Conservation (phyloP, 1,284 basidiomycete species). For the Pholiota adiposa region DNA sequence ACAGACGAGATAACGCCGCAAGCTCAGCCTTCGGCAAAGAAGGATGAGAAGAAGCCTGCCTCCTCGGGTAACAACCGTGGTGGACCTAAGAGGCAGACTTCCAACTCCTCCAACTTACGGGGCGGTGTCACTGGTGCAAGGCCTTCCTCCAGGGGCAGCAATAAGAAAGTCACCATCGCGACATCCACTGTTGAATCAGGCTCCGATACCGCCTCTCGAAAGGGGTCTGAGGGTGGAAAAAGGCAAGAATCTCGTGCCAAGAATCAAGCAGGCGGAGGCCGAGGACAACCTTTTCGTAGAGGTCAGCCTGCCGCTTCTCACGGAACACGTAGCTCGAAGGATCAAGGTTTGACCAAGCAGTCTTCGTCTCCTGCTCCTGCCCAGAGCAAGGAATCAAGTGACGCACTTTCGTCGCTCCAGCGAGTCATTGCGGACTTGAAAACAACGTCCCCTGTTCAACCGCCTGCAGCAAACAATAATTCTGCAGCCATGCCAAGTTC, state of each 20-base stretch:
- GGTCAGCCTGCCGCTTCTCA: constrained; percentile 58
- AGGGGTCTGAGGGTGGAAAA: constrained; percentile 56
- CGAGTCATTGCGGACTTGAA: constrained; percentile 85
- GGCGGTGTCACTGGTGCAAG: constrained; percentile 49
- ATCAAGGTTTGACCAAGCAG: constrained; percentile 49
- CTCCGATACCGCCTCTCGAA: constrained; percentile 65
- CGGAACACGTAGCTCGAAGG: constrained; percentile 48
- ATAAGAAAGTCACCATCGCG: constrained; percentile 53
- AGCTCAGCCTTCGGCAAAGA: constrained; percentile 58
- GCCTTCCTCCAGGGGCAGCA: constrained; percentile 65
- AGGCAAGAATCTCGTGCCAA: constrained; percentile 63
- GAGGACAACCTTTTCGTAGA: constrained; percentile 58
- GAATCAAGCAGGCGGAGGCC: constrained; percentile 49
- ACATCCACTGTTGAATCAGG: constrained; percentile 61
- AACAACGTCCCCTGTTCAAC: constrained; percentile 62
- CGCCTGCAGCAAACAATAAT: constrained; percentile 44
- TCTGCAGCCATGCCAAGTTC: constrained; percentile 46
- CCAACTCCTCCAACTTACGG: constrained; percentile 51
- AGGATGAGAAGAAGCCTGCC: constrained; percentile 69
- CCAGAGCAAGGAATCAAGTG: constrained; percentile 59
- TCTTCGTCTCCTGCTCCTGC: constrained; percentile 47
- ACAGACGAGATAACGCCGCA: constrained; percentile 74
- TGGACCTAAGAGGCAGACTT: constrained; percentile 55
- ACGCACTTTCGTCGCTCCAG: constrained; percentile 79
- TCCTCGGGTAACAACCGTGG: constrained; percentile 49